These are phyloP conservation scores for Apiotrichum mycotoxinovorans DNA, from an alignment of 1,284 basidiomycete species.

Conservation along the genomic window DNA sequence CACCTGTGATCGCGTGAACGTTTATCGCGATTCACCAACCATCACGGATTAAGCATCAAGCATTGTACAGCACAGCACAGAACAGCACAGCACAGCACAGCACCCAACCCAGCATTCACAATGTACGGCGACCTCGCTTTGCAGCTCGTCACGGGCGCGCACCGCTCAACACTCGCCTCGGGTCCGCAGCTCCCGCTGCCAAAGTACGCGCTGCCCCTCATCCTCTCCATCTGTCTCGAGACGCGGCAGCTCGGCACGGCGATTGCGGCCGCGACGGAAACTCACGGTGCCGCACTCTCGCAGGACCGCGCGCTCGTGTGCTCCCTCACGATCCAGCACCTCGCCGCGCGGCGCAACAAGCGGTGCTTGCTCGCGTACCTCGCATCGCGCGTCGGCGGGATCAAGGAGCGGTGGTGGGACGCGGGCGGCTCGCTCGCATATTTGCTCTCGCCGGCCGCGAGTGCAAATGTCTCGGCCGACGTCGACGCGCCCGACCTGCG, in stretches of 20 bases:
- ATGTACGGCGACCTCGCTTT: slow-evolving; percentile 75
- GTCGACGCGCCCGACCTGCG: slow-evolving; percentile 58
- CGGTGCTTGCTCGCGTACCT: slow-evolving; percentile 91
- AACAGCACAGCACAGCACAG: not conserved
- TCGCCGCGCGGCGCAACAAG: slow-evolving; percentile 84
- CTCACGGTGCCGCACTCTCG: slow-evolving; percentile 37
- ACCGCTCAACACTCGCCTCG: slow-evolving; percentile 74
- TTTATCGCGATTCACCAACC: too few relatives aligned
- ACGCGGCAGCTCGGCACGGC: slow-evolving; percentile 72
- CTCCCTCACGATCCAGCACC: slow-evolving; percentile 77
- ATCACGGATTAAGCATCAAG: not conserved
- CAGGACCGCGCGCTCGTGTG: slow-evolving; percentile 56
- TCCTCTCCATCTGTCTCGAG: slow-evolving; percentile 82
- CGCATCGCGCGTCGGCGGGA: slow-evolving; percentile 71
- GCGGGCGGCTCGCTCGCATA: slow-evolving; percentile 85
- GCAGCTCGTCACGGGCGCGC: slow-evolving; percentile 79
- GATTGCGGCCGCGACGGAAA: slow-evolving; percentile 43
- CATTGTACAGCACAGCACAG: not conserved
- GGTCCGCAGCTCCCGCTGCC: slow-evolving; percentile 60
- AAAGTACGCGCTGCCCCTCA: slow-evolving; percentile 87
- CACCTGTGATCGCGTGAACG: too few relatives aligned
- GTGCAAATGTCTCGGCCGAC: slow-evolving; percentile 10
- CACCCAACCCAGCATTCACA: not conserved
- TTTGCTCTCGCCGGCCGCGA: slow-evolving; percentile 59
- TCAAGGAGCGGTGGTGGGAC: slow-evolving; percentile 85